phyloP scores from a whole-genome alignment of 345 rosid genomes.

The Hibiscus trionum region DNA sequence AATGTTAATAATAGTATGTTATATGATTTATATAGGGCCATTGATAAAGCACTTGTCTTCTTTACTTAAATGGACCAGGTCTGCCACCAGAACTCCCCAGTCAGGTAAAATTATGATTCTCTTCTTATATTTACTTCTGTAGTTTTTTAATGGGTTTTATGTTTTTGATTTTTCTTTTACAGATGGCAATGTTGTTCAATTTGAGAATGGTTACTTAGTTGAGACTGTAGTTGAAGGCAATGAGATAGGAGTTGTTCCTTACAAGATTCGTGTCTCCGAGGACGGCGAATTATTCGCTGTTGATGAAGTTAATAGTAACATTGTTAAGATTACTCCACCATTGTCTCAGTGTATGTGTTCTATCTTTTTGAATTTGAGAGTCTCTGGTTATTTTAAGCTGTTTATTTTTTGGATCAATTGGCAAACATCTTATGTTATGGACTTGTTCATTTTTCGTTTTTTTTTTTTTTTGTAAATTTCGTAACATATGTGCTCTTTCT shows the following conservation, averaged over 20 bases:
- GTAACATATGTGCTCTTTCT: neutral
- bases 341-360: conserved; percentile 68
- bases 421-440: neutral
- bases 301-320: conserved; percentile 83
- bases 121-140: neutral
- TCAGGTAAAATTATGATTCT: conserved; percentile 33
- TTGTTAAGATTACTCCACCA: conserved; percentile 95
- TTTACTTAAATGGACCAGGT: conserved; percentile 65
- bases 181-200: conserved; percentile 72
- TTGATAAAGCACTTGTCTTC: conserved; percentile 71
- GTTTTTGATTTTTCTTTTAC: conserved; percentile 21
- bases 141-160: neutral
- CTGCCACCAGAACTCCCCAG: conserved; percentile 55
- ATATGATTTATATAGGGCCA: conserved; percentile 36
- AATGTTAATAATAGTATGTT: neutral
- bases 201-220: conserved; percentile 87
- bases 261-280: conserved; percentile 64
- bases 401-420: neutral
- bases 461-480: neutral
- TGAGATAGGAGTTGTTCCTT: conserved; percentile 78
- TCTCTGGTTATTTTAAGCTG: neutral
- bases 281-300: conserved; percentile 92
- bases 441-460: neutral
- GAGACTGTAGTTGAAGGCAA: conserved; percentile 92
- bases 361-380: neutral